Evolutionary conservation across 805 yeast species (phyloP), one percentile per base, ranked within the genome.

Genomic region (Clavispora fructus): DNA sequence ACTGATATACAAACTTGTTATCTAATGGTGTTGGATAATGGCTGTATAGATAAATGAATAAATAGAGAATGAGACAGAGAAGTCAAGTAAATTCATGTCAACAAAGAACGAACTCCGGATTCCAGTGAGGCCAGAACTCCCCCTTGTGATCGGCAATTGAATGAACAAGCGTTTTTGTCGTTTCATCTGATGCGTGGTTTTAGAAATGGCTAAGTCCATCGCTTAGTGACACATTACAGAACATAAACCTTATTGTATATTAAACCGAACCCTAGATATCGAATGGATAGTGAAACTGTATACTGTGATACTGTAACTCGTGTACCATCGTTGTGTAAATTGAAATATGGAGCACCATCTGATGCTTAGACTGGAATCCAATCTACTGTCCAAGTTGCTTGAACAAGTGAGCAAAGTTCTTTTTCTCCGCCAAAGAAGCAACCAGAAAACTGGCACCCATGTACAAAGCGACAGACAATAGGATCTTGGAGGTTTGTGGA

Each of bases 351-450:
- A 29, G 32, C 32, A 29, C 14, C 13, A 8, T 6, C 17, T 19
- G 4, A 6, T n/a, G 25, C 25, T n/a, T 4, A 33, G 25, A n/a
- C 9, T 14, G 10, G 10, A n/a, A 31, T n/a, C 35, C 35, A 13
- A 8, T 19, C 37, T 33, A 29, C 19, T 39, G 41, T 7, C 69
- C 69, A 38, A 65, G 49, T 51, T 65, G 69, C 51, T 53, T 63
- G 57, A 65, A 65, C 10, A 64, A 47, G 47, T 64, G 57, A 35
- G 60, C 57, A 32, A 57, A 56, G 43, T 64, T 53, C 45, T 56
- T 61, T 42, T 54, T 58, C 48, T 64, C 66, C n/a, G 66, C 69
- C 47, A 62, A 43, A 14, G 56, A 52, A 16, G 69, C 69, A 19
- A 65, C 58, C 45, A 59, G 60, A 31, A 62, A 44, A 39, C 62